A percentile compares a stretch with the other conserved stretches of the same genome.
phyloP scores from a whole-genome alignment of 768 basidiomycete genomes.

The Mycena galopus region DNA sequence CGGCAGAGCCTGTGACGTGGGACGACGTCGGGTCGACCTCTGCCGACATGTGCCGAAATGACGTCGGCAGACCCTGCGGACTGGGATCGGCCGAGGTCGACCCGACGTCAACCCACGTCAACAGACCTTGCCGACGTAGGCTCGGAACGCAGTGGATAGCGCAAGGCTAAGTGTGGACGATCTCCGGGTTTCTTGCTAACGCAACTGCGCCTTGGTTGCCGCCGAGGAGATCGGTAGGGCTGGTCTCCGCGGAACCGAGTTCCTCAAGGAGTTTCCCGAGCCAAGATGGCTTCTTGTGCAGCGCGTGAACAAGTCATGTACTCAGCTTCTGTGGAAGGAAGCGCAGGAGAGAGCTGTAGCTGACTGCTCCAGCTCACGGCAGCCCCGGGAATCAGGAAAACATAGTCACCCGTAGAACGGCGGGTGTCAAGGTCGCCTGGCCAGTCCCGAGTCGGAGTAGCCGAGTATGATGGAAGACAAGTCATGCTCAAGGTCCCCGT shows the following conservation, averaged over 20 bases:
- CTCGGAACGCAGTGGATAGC: too few relatives aligned
- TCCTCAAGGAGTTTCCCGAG: conserved; percentile 40
- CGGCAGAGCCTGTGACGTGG: too few relatives aligned
- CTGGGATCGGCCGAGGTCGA: too few relatives aligned
- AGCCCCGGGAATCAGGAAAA: conserved; percentile 49
- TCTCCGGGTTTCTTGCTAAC: too few relatives aligned
- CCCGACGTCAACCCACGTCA: too few relatives aligned
- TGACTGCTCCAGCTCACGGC: conserved; percentile 54
- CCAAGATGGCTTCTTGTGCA: conserved; percentile 41
- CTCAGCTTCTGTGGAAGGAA: conserved; percentile 60
- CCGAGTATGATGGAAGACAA: too few relatives aligned
- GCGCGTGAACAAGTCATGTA: conserved; percentile 48
- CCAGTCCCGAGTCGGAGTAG: conserved; percentile 41
- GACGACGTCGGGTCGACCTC: too few relatives aligned
- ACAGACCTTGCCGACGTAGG: too few relatives aligned
- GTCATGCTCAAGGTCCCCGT: conserved; percentile 14
- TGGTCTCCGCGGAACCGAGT: not conserved
- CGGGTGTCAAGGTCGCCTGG: conserved; percentile 22
- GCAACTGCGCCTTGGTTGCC: too few relatives aligned
- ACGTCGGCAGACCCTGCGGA: too few relatives aligned
- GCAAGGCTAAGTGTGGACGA: too few relatives aligned
- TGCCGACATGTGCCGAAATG: too few relatives aligned
- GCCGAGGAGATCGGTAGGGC: conserved; percentile 19
- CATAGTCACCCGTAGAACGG: conserved; percentile 41
- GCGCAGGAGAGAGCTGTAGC: conserved; percentile 26